phyloP scores from a whole-genome alignment of 1,284 basidiomycete species.

The Gymnopus androsaceus region DNA sequence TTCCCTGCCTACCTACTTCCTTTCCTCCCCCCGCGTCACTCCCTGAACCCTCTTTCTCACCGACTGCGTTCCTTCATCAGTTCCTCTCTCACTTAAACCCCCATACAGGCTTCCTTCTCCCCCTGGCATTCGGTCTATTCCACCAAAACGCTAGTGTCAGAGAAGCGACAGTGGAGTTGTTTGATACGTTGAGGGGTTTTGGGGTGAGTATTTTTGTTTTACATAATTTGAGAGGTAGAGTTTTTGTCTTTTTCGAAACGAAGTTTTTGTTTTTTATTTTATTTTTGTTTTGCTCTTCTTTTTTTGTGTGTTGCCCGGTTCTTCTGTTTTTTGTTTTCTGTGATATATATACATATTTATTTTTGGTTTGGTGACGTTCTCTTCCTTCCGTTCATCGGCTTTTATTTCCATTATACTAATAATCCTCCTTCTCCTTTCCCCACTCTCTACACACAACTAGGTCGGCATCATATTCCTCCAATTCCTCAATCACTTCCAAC shows the following conservation, averaged over 20 bases:
- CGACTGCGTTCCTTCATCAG: conserved; percentile 43
- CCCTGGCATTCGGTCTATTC: conserved; percentile 87
- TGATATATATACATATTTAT: no score
- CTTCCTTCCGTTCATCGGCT: no score
- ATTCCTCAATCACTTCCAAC: conserved; percentile 88
- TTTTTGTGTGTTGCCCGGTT: no score
- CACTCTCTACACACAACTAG: conserved; percentile 41
- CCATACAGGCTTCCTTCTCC: conserved; percentile 81
- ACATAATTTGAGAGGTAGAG: no score
- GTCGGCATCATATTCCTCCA: conserved; percentile 85
- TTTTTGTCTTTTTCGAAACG: no score
- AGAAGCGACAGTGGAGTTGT: conserved; percentile 79
- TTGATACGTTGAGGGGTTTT: conserved; percentile 76
- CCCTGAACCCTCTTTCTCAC: background rate
- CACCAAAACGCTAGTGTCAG: conserved; percentile 80
- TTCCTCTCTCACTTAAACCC: conserved; percentile 77
- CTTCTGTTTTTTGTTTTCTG: no score
- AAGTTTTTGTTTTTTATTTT: no score
- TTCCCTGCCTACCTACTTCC: no score
- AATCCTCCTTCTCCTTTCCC: background rate
- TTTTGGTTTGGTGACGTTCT: no score
- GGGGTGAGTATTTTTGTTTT: conserved; percentile 57
- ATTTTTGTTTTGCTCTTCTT: no score
- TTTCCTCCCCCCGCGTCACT: no score
- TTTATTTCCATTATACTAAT: no score